Base-by-base conservation (phyloP, 2,329 filamentous ascomycete species). In the Fusarium mundagurra region DNA sequence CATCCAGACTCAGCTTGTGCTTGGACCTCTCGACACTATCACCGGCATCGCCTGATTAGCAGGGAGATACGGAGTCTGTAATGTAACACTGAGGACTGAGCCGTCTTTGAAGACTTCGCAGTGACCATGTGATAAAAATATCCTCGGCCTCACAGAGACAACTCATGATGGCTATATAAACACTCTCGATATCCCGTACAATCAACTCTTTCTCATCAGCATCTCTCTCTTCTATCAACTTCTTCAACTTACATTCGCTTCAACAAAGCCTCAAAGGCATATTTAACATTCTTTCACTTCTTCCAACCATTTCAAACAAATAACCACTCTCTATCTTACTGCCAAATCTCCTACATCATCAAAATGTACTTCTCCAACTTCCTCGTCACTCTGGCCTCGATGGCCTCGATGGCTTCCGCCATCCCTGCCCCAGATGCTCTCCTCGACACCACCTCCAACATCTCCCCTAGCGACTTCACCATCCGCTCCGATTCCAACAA, bases 291-390 rank as follows among this genome's bases (percentile, higher is more conserved):
- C 62, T 33, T 62, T 66, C 48, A 59, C 54, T 66, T 59, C 48
- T 57, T 48, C 45, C 20, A 36, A 31, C 27, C 18, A 50, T 38
- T 60, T 61, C 33, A 38, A 33, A 31, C 48, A 38, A 65, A 53
- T 31, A 66, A 63, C 47, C 57, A 50, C 47, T 63, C 39, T 27
- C 59, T 33, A 47, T 54, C 36, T 53, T 41, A 31, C 29, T 36
- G 10, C 33, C 34, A 55, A 29, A 36, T 29, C 53, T 60, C 33
- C 34, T 44, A 55, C n/a, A 34, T 24, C 22, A 47, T 48, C 67
- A 70, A 70, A 31, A 82, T 82, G 81, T 78, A 67, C 73, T 81
- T 82, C 79, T 71, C 76, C 58, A 79, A 73, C 57, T 55, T 79
- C 61, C 36, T 76, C 67, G 51, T 77, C 65, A 72, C 70, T 59